These are phyloP conservation scores for Cryptococcus sp. DNA, from an alignment of 1,284 basidiomycete genomes.

Conservation along the genomic window DNA sequence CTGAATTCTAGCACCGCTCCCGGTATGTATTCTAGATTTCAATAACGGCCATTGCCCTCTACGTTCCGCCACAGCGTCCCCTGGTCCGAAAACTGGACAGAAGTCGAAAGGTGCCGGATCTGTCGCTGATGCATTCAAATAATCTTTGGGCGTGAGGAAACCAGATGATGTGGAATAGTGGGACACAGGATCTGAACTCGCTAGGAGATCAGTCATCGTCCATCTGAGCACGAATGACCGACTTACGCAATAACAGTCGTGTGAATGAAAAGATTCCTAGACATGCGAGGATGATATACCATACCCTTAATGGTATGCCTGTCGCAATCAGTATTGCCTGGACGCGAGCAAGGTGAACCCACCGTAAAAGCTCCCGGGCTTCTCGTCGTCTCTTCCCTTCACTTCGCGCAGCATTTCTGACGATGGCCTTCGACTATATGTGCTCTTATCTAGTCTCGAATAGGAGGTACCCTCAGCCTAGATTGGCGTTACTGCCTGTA, in stretches of 20 bases:
- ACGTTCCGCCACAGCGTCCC: constrained; percentile 69
- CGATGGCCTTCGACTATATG: background rate
- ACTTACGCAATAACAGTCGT: constrained; percentile 55
- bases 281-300: constrained; percentile 60
- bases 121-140: constrained; percentile 49
- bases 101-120: constrained; percentile 78
- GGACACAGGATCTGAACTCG: constrained; percentile 13
- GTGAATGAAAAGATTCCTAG: constrained; percentile 61
- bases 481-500: too few relatives aligned
- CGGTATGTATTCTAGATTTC: constrained; percentile 71
- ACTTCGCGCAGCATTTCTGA: constrained; percentile 34
- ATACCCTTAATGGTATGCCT: constrained; percentile 56
- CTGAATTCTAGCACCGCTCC: constrained; percentile 78
- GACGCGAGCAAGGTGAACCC: background rate
- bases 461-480: too few relatives aligned
- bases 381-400: constrained; percentile 22
- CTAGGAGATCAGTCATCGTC: constrained; percentile 1
- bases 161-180: constrained; percentile 15
- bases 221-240: background rate
- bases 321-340: background rate
- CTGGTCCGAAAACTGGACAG: constrained; percentile 79
- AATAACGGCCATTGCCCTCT: constrained; percentile 73
- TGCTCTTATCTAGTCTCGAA: background rate
- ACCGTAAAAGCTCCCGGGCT: constrained; percentile 25
- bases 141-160: constrained; percentile 46